Percentiles rank a stretch among this genome's conserved stretches.
Conservation (phyloP, 1,284 basidiomycete genomes). For the Naganishia liquefaciens region DNA sequence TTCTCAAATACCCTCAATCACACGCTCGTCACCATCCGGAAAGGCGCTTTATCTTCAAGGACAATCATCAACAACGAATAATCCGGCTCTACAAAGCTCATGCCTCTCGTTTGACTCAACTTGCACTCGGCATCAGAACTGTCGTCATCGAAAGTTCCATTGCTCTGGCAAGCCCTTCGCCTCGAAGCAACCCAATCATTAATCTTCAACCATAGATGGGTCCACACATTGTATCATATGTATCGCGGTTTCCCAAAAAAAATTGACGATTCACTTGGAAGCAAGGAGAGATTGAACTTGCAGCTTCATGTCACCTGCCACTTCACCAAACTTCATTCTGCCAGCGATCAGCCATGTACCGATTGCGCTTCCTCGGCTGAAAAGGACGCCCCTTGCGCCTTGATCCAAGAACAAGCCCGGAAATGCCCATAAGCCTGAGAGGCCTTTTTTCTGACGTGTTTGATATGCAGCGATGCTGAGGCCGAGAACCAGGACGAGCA, state of each 20-base stretch:
- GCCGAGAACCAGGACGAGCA: slow-evolving; percentile 44
- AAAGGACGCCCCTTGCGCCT: background rate
- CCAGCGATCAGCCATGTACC: slow-evolving; percentile 18
- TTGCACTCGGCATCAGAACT: background rate
- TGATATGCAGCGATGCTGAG: slow-evolving; percentile 44
- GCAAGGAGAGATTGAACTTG: background rate
- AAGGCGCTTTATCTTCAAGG: slow-evolving; percentile 8
- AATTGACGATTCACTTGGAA: background rate
- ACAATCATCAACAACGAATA: slow-evolving; percentile 4
- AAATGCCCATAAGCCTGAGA: slow-evolving; percentile 18
- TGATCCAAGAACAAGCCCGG: slow-evolving; percentile 12
- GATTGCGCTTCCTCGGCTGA: background rate
- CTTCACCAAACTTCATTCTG: background rate
- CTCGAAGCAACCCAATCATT: background rate
- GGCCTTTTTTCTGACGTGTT: slow-evolving; percentile 10
- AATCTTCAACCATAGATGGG: slow-evolving; percentile 16
- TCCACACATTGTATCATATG: slow-evolving; percentile 16
- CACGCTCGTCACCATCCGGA: background rate
- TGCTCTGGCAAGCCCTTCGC: too few species aligned
- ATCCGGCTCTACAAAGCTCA: slow-evolving; percentile 17
- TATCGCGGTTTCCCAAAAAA: background rate
- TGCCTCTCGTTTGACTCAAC: slow-evolving; percentile 9
- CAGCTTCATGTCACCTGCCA: slow-evolving; percentile 3
- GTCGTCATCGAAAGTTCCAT: background rate
- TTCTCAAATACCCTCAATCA: background rate